A percentile compares a stretch with the other conserved stretches of the same genome.
phyloP scores from a whole-genome alignment of 768 basidiomycete genomes.

The Collybia nuda region DNA sequence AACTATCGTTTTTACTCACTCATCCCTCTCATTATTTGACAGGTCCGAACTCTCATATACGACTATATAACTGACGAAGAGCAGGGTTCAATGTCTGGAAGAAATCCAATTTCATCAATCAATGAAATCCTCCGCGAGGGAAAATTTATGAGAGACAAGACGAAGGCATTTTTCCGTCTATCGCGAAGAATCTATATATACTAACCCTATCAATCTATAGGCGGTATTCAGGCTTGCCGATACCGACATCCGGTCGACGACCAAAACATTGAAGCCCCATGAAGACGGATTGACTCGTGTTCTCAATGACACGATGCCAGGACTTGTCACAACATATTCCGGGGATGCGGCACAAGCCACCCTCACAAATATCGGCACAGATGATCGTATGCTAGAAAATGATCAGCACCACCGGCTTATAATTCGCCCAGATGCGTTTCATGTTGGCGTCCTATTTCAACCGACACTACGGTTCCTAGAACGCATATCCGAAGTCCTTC shows the following conservation, averaged over 20 bases:
- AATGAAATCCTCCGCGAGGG: constrained; percentile 91
- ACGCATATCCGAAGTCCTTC: constrained; percentile 68
- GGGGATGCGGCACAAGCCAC: constrained; percentile 66
- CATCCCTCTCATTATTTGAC: constrained; percentile 5
- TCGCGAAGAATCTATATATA: neutral
- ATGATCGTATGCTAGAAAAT: constrained; percentile 70
- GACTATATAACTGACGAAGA: constrained; percentile 95
- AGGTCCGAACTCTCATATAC: constrained; percentile 83
- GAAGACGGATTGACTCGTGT: constrained; percentile 85
- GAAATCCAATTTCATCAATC: constrained; percentile 90
- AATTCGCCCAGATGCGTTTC: constrained; percentile 90
- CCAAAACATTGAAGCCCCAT: constrained; percentile 66
- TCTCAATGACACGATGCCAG: constrained; percentile 90
- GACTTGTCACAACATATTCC: constrained; percentile 73
- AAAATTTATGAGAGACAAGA: constrained; percentile 72
- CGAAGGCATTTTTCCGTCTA: constrained; percentile 52
- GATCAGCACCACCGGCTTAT: constrained; percentile 84
- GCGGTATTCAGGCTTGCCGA: constrained; percentile 90
- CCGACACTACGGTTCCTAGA: constrained; percentile 87
- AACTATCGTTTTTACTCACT: neutral
- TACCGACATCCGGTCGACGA: constrained; percentile 74
- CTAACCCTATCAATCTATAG: constrained; percentile 37
- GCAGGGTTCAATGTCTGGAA: constrained; percentile 70
- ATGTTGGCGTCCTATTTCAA: constrained; percentile 91
- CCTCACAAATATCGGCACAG: constrained; percentile 58